Evolutionary conservation across 192 early-diverging fungal species (phyloP), one percentile per base, ranked within the genome.

Genomic region (Coemansia sp.): DNA sequence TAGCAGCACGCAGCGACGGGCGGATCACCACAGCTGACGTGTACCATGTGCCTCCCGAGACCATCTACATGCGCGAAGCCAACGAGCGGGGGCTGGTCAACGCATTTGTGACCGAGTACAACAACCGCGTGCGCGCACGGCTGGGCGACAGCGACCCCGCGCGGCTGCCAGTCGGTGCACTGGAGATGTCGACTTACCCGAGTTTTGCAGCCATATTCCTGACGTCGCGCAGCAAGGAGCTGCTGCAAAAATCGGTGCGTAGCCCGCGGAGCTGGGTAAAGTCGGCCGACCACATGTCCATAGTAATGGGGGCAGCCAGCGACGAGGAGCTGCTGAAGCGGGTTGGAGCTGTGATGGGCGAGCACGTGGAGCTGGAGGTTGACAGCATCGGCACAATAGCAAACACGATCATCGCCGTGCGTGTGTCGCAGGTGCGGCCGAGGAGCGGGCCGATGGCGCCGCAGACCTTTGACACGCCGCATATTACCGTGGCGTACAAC

Each of bases 401-500:
- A 6, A 49, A 64, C 21, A 31, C 60, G 3, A 57, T 60, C 0
- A 60, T 77, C 18, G 74, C 74, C 4, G 74, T 71, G 60, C 64
- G 65, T 8, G 68, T 77, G 1, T 10, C 61, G 5, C 53, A 64
- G 43, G 25, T 67, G 12, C 54, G 42, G 40, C 30, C 55, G 22
- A 29, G 24, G 10, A 35, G 27, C 6, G 54, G 58, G 25, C 16
- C 28, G 9, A 24, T 60, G 25, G 24, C 27, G 5, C 53, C 38
- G 21, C 35, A 44, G 5, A 35, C 43, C 8, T 27, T 45, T 35
- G 53, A 24, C 31, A 50, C 55, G 9, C 48, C 64, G 18, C 58
- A 73, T 22, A 73, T 80, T 25, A 78, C 69, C 10, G 64, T 78
- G 21, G 71, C 71, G 6, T 64, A 66, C 59, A 80, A 73, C 42